Percentiles rank a stretch among this genome's conserved stretches.
phyloP scores from a whole-genome alignment of 2,329 filamentous ascomycete species.

The Phaeophleospora eucalypticola region DNA sequence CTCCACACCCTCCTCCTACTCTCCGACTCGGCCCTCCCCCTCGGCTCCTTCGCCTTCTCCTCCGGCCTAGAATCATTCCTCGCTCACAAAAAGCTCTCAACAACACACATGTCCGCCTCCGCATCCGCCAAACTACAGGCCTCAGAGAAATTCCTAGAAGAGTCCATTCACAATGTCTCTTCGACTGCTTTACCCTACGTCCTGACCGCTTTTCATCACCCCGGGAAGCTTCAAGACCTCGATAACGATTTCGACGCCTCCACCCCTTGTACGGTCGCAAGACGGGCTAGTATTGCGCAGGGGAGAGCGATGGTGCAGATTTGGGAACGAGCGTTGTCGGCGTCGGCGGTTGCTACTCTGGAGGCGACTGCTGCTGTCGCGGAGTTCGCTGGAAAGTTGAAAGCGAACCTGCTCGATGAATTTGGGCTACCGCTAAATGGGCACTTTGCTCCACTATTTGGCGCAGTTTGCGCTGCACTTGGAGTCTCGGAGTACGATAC shows the following conservation, averaged over 20 bases:
- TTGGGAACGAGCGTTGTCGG: conserved; percentile 55
- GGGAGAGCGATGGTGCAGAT: conserved; percentile 69
- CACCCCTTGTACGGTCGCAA: conserved; percentile 72
- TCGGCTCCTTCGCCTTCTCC: conserved; percentile 85
- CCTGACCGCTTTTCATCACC: conserved; percentile 60
- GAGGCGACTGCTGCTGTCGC: conserved; percentile 6
- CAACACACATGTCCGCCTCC: conserved; percentile 24
- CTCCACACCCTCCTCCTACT: conserved; percentile 71
- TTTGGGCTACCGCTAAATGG: conserved; percentile 39
- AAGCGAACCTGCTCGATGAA: conserved; percentile 14
- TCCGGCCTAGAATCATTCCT: conserved; percentile 79
- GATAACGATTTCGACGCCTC: conserved; percentile 75
- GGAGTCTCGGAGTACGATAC: conserved; percentile 59
- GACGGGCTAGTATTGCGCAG: conserved; percentile 70
- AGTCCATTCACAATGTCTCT: conserved; percentile 68
- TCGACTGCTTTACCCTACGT: conserved; percentile 71
- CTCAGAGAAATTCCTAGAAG: conserved; percentile 63
- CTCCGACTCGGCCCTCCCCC: conserved; percentile 73
- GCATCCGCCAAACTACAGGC: conserved; percentile 29
- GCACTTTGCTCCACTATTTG: conserved; percentile 69
- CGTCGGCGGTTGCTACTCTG: conserved; percentile 10
- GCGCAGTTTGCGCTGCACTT: conserved; percentile 60
- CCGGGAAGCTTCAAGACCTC: conserved; percentile 50
- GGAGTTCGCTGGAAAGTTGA: conserved; percentile 17
- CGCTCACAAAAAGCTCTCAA: conserved; percentile 52